phyloP scores from a whole-genome alignment of 202 grass and related monocot species.

The Panicum virgatum region DNA sequence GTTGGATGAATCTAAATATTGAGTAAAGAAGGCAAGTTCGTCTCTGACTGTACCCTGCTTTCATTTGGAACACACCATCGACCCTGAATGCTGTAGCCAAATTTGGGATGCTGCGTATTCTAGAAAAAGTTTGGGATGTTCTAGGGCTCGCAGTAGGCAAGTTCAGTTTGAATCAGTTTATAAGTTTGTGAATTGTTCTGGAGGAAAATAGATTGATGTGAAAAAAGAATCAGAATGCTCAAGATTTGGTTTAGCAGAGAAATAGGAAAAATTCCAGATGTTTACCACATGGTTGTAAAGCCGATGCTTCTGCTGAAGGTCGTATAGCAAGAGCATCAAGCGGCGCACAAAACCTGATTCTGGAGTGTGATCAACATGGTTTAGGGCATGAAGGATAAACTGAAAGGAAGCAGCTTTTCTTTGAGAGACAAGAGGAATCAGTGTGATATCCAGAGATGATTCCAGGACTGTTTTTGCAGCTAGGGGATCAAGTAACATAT shows the following conservation, averaged over 20 bases:
- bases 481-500: slow-evolving; percentile 81
- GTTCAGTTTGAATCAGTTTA: not conserved
- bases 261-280: not conserved
- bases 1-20: not conserved
- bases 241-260: not conserved
- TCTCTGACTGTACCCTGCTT: not conserved
- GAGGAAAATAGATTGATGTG: not conserved
- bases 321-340: slow-evolving; percentile 51
- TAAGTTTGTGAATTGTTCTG: not conserved
- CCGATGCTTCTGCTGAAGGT: slow-evolving; percentile 47
- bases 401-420: slow-evolving; percentile 55
- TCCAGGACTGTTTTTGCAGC: slow-evolving; percentile 61
- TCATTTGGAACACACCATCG: not conserved
- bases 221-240: not conserved
- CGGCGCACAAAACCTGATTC: slow-evolving; percentile 54
- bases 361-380: slow-evolving; percentile 43
- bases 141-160: not conserved
- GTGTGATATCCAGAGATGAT: slow-evolving; percentile 63
- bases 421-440: slow-evolving; percentile 73
- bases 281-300: slow-evolving; percentile 66
- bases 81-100: not conserved
- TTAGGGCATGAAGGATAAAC: slow-evolving; percentile 40
- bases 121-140: not conserved
- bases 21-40: not conserved
- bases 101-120: not conserved